Percentiles rank a stretch among this genome's conserved stretches.
Conservation (phyloP, 2,329 filamentous ascomycete species). For the Diaporthe sp. region DNA sequence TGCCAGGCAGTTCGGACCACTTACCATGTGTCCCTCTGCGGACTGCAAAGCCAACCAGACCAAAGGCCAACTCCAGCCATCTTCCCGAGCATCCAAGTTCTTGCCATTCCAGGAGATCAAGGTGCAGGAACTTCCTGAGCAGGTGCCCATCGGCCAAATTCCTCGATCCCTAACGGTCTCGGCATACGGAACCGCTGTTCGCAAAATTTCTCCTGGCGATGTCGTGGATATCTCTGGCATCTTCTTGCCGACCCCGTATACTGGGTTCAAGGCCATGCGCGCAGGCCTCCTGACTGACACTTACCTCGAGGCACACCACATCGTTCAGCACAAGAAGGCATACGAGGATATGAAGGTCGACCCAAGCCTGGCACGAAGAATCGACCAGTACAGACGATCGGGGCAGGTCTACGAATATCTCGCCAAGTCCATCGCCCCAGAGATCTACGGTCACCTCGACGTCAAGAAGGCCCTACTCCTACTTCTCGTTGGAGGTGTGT, state of each 20-base stretch:
- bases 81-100: slow-evolving; percentile 96
- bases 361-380: slow-evolving; percentile 81
- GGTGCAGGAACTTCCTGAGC: slow-evolving; percentile 99
- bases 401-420: slow-evolving; percentile 97
- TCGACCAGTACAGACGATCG: slow-evolving; percentile 85
- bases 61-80: slow-evolving; percentile 93
- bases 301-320: slow-evolving; percentile 93
- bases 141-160: slow-evolving; percentile 98
- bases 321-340: slow-evolving; percentile 97
- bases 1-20: slow-evolving; percentile 89
- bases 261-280: slow-evolving; percentile 97
- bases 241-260: slow-evolving; percentile 97
- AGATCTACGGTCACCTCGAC: slow-evolving; percentile 96
- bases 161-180: slow-evolving; percentile 90
- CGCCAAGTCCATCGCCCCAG: slow-evolving; percentile 94
- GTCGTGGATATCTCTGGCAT: slow-evolving; percentile 95
- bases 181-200: slow-evolving; percentile 87
- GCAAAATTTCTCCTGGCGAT: slow-evolving; percentile 93
- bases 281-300: slow-evolving; percentile 97
- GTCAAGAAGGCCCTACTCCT: slow-evolving; percentile 98
- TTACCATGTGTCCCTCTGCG: slow-evolving; percentile 88
- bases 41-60: slow-evolving; percentile 92
- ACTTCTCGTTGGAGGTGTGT: slow-evolving; percentile 94
- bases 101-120: slow-evolving; percentile 98
- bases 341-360: slow-evolving; percentile 94